These are phyloP conservation scores for Alternaria alternata DNA, from an alignment of 2,329 filamentous ascomycete species.

Conservation along the genomic window DNA sequence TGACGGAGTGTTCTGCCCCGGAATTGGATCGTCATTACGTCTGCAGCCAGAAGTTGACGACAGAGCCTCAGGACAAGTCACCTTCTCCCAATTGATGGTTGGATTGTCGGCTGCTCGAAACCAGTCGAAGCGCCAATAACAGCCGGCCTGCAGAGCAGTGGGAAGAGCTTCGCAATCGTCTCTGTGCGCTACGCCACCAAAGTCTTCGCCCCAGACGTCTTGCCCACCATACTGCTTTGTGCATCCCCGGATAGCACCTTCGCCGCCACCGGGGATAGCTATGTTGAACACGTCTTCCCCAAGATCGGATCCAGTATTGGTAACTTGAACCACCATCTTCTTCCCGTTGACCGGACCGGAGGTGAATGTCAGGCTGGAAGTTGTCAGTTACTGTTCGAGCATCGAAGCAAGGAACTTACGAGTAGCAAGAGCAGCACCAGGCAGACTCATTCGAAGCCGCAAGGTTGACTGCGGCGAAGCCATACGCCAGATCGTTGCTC, in stretches of 20 bases:
- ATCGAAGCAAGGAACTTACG: constrained; percentile 38
- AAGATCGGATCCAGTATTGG: constrained; percentile 62
- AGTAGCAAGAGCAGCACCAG: constrained; percentile 73
- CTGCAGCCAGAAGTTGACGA: constrained; percentile 56
- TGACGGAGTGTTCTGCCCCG: constrained; percentile 23
- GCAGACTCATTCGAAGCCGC: constrained; percentile 60
- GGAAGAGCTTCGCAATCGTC: constrained; percentile 64
- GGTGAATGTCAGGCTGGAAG: constrained; percentile 62
- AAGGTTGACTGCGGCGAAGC: constrained; percentile 69
- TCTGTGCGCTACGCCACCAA: constrained; percentile 64
- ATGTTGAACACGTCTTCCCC: constrained; percentile 48
- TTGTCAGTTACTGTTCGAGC: constrained; percentile 8
- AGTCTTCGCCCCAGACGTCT: constrained; percentile 64
- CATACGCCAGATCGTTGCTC: constrained; percentile 64
- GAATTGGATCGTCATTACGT: constrained; percentile 29
- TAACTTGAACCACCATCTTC: constrained; percentile 70
- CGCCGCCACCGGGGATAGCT: constrained; percentile 49
- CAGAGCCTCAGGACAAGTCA: constrained; percentile 63
- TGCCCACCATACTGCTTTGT: constrained; percentile 56
- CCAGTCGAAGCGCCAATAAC: constrained; percentile 72
- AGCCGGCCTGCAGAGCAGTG: constrained; percentile 62
- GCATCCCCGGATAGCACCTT: constrained; percentile 51
- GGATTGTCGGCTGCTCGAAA: constrained; percentile 67
- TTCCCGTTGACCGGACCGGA: constrained; percentile 64
- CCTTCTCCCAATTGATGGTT: constrained; percentile 62